Evolutionary conservation across 257 asterid genomes (phyloP), one percentile per base, ranked within the genome.

Genomic region (Hygrophila difformis): DNA sequence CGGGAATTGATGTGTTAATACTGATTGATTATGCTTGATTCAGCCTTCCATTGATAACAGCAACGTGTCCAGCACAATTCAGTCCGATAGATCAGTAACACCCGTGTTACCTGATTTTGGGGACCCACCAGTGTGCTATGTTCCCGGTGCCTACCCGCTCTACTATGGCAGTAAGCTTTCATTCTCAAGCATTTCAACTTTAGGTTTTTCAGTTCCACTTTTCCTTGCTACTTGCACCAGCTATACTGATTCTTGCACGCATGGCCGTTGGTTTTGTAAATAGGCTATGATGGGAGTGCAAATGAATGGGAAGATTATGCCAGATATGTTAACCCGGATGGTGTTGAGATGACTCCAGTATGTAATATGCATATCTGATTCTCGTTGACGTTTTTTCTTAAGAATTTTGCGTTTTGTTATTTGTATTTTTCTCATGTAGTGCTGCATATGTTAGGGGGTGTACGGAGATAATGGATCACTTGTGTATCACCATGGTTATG

Each of bases 391-490:
- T 7, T 44, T 47, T 11, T 1, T 8, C 12, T 16, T 18, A 19
- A 19, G 13, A 49, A 3, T 37, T 33, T 4, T 33, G 37, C 6
- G 37, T 2, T 33, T 33, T 1, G 10, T 33, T 4, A 33, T 33
- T 5, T 9, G 8, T 10, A 4, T 36, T 23, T 0, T 26, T 26
- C 8, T 26, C 4, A 26, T 8, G 4, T 1, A 8, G 31, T 26
- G 4, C 7, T 26, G 8, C 31, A 26, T 26, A 26, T 26, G 31
- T 26, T 26, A 82, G 91, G 86, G 86, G 34, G 75, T 47, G 40
- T 82, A 71, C 66, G 91, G 81, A 53, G 94, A 82, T 33, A 79
- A 64, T 28, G 81, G 79, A 24, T 76, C 92, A 1, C 61, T 73
- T 12, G n/a, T 76, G 63, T 78, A 81, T 47, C 93, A 75, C 35